A percentile compares a stretch with the other conserved stretches of the same genome.
Evolutionary conservation across 352 stramenopile genomes (phyloP).

Genomic region (Phytophthora kernoviae): DNA sequence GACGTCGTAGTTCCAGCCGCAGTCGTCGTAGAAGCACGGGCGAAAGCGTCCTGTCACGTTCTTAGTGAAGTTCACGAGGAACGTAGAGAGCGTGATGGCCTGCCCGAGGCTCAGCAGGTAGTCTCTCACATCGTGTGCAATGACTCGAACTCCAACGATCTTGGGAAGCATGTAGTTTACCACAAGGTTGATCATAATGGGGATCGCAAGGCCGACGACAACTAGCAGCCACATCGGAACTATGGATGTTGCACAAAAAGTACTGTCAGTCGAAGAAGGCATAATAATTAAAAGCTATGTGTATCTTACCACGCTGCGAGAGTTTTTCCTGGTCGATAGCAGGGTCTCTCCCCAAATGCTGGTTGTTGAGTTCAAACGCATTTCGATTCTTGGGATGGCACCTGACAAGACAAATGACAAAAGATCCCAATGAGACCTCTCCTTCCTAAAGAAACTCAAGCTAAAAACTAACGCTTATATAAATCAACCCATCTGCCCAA

Average conservation of each 20-base stretch:
- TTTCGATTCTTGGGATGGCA: slow-evolving; percentile 47
- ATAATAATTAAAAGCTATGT: too few species aligned
- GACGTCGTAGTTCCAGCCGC: slow-evolving; percentile 63
- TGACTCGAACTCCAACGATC: slow-evolving; percentile 50
- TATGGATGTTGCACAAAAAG: slow-evolving; percentile 5
- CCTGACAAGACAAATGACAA: slow-evolving; percentile 41
- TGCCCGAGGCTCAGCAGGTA: slow-evolving; percentile 67
- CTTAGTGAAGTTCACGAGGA: slow-evolving; percentile 79
- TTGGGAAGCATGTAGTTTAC: slow-evolving; percentile 63
- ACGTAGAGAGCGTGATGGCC: slow-evolving; percentile 50
- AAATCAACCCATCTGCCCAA: slow-evolving; percentile 26
- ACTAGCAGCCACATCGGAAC: slow-evolving; percentile 60
- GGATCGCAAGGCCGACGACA: slow-evolving; percentile 36
- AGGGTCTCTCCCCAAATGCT: slow-evolving; percentile 57
- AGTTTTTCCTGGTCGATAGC: slow-evolving; percentile 50
- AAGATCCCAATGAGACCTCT: background rate
- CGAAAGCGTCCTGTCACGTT: slow-evolving; percentile 70
- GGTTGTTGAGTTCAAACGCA: slow-evolving; percentile 41
- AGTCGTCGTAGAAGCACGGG: slow-evolving; percentile 81
- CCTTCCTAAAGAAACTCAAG: background rate
- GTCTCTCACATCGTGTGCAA: slow-evolving; percentile 72
- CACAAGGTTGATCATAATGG: slow-evolving; percentile 54
- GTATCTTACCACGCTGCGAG: slow-evolving; percentile 41
- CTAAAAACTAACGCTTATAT: slow-evolving; percentile 21
- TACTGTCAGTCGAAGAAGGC: background rate